Conservation (phyloP, 2,329 filamentous ascomycete species). For the Tolypocladium album region DNA sequence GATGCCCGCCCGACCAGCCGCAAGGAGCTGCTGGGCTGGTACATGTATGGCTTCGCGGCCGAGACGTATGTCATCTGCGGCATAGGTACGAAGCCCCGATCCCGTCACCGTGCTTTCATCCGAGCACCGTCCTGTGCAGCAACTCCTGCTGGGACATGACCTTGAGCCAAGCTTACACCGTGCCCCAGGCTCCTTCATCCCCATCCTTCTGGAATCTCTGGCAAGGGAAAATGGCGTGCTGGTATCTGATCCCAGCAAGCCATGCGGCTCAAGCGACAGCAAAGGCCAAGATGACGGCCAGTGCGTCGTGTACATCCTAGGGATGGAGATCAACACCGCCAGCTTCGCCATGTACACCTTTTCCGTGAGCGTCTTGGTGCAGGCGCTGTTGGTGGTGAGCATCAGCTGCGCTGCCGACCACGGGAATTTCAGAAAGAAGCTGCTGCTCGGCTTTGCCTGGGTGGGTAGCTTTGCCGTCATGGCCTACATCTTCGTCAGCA, state of each 20-base stretch:
- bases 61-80: conserved; percentile 90
- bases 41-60: conserved; percentile 90
- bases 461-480: conserved; percentile 75
- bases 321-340: conserved; percentile 84
- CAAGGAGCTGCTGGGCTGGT: conserved; percentile 89
- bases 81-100: conserved; percentile 42
- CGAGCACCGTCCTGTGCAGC: background rate
- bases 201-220: conserved; percentile 87
- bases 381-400: conserved; percentile 84
- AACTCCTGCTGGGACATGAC: background rate
- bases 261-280: conserved; percentile 58
- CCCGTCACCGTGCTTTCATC: background rate
- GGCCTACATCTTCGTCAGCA: conserved; percentile 71
- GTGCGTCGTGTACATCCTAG: conserved; percentile 75
- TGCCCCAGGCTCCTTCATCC: conserved; percentile 74
- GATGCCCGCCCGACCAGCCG: conserved; percentile 79
- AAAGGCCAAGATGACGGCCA: conserved; percentile 46
- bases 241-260: conserved; percentile 61
- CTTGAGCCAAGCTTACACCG: background rate
- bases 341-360: conserved; percentile 99
- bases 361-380: conserved; percentile 79
- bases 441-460: conserved; percentile 78
- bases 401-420: conserved; percentile 96
- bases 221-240: conserved; percentile 87
- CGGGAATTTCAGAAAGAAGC: conserved; percentile 79